Evolutionary conservation across 495 filamentous ascomycete genomes (phyloP).

Genomic region (Aspergillus mulundensis): DNA sequence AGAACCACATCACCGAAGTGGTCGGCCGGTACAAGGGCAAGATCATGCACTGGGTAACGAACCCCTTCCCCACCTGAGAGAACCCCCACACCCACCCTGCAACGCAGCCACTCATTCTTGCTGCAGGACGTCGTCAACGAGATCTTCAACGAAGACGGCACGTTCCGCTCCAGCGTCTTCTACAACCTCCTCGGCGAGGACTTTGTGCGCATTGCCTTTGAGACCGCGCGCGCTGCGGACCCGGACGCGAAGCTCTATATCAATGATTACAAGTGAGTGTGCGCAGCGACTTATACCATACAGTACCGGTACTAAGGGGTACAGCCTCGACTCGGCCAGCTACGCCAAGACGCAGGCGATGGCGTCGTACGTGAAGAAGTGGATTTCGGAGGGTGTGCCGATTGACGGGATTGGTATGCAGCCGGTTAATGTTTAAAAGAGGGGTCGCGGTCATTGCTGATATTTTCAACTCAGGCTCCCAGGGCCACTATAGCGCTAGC

Average conservation of each 20-base stretch:
- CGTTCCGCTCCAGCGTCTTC: conserved; percentile 54
- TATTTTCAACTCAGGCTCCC: conserved; percentile 45
- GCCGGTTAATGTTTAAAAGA: no score
- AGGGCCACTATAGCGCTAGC: conserved; percentile 50
- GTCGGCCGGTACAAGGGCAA: conserved; percentile 38
- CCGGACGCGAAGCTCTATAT: conserved; percentile 61
- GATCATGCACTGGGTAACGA: conserved; percentile 44
- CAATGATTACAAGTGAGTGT: conserved; percentile 49
- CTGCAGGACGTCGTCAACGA: conserved; percentile 66
- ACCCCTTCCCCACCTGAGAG: no score
- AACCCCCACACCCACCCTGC: not conserved
- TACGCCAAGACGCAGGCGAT: conserved; percentile 60
- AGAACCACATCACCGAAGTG: conserved; percentile 26
- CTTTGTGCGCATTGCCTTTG: conserved; percentile 57
- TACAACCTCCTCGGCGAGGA: conserved; percentile 53
- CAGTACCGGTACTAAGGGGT: no score
- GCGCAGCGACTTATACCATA: not conserved
- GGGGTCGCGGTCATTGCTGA: no score
- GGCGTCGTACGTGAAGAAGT: conserved; percentile 61
- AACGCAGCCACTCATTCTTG: no score
- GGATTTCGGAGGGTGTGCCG: conserved; percentile 59
- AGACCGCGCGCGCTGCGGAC: conserved; percentile 50
- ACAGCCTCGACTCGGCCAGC: conserved; percentile 33
- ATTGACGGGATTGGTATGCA: conserved; percentile 72
- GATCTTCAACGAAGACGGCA: conserved; percentile 63